phyloP scores from a whole-genome alignment of 139 green algal genomes.

The Coelastrella sp. region DNA sequence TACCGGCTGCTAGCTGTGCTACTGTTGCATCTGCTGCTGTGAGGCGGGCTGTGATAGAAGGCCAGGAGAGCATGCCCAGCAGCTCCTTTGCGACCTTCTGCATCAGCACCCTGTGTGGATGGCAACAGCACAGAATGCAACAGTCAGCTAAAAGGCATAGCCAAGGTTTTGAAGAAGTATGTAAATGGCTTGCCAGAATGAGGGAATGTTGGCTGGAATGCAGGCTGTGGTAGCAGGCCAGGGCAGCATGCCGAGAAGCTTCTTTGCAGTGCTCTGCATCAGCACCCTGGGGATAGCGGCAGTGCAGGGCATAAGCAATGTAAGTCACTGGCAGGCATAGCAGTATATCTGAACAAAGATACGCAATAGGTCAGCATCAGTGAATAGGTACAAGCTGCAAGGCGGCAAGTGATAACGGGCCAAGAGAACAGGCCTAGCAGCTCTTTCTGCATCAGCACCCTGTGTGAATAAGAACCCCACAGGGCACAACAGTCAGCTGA shows the following conservation, averaged over 20 bases:
- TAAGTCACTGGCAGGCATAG: no score
- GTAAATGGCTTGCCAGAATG: no score
- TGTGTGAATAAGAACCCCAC: constrained; percentile 72
- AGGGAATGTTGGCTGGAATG: no score
- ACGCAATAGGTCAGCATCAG: no score
- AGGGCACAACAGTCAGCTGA: background rate
- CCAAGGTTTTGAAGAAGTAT: no score
- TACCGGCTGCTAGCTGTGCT: constrained; percentile 17
- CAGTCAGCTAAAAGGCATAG: no score
- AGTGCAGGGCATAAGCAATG: no score
- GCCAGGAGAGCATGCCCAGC: constrained; percentile 60
- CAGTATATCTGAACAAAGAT: no score
- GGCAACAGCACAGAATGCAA: background rate
- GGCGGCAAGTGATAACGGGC: no score
- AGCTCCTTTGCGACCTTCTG: constrained; percentile 87
- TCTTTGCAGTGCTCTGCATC: constrained; percentile 86
- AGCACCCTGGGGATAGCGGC: no score
- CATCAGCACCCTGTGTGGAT: constrained; percentile 73
- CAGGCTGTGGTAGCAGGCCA: constrained; percentile 31
- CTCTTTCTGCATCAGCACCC: constrained; percentile 87
- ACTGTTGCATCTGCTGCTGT: constrained; percentile 48
- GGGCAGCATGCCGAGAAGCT: constrained; percentile 69
- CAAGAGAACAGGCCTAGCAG: no score
- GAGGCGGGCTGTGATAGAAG: constrained; percentile 38
- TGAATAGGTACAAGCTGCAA: no score